phyloP scores from a whole-genome alignment of 2,329 filamentous ascomycete species.

The Fusarium xylarioides region DNA sequence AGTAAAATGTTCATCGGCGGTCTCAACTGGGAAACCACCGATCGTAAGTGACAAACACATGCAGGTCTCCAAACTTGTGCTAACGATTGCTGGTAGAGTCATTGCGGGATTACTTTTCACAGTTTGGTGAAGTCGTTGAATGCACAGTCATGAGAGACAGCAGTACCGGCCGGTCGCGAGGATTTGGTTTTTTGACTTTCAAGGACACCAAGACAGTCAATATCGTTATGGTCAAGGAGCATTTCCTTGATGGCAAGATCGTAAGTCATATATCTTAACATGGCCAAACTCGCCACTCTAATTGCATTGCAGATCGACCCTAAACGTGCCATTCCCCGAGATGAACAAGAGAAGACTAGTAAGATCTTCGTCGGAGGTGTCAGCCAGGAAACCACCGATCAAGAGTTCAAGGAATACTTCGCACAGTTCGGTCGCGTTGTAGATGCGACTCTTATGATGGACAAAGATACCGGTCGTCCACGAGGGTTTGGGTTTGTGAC shows the following conservation, averaged over 20 bases:
- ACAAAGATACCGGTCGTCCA: slow-evolving; percentile 97
- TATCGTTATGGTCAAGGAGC: slow-evolving; percentile 99
- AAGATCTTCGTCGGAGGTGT: slow-evolving; percentile 99
- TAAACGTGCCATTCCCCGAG: slow-evolving; percentile 94
- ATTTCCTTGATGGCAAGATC: slow-evolving; percentile 97
- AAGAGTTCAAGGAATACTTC: slow-evolving; percentile 97
- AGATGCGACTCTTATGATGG: slow-evolving; percentile 99
- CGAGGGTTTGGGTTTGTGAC: slow-evolving; percentile 98
- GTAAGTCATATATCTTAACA: slow-evolving; percentile 63
- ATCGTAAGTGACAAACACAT: slow-evolving; percentile 72
- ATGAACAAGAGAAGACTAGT: slow-evolving; percentile 97
- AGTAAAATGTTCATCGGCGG: slow-evolving; percentile 99
- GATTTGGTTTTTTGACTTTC: slow-evolving; percentile 98
- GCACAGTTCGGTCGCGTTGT: slow-evolving; percentile 95
- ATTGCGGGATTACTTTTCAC: slow-evolving; percentile 94
- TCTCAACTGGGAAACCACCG: slow-evolving; percentile 98
- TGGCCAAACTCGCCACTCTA: slow-evolving; percentile 20
- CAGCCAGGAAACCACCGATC: slow-evolving; percentile 94
- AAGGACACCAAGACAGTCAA: slow-evolving; percentile 98
- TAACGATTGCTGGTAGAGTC: slow-evolving; percentile 72
- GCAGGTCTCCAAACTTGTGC: not conserved
- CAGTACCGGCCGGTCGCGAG: slow-evolving; percentile 89
- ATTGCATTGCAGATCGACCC: slow-evolving; percentile 80
- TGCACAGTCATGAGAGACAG: slow-evolving; percentile 99
- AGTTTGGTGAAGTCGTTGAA: slow-evolving; percentile 96